A percentile compares a stretch with the other conserved stretches of the same genome.
Evolutionary conservation across 228 moss, liverwort and hornwort species (phyloP).

Genomic region (Sphagnum magellanicum): DNA sequence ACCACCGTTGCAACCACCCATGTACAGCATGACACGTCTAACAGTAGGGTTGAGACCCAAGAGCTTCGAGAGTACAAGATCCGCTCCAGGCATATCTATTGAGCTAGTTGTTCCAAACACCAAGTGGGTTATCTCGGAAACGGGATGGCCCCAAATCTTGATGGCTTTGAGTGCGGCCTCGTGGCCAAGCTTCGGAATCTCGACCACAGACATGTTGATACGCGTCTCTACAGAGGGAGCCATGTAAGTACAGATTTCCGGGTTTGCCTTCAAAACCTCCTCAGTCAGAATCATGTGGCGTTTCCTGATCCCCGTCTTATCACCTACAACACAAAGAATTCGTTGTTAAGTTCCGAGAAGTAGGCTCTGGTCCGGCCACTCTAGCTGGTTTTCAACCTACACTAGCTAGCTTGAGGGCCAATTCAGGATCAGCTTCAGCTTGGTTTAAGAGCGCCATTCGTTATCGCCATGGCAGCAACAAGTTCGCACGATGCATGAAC

Average conservation of each 20-base stretch:
- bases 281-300: slow-evolving; percentile 29
- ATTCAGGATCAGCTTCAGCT: too few species aligned
- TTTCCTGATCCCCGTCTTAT: slow-evolving; percentile 34
- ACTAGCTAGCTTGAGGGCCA: too few species aligned
- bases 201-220: slow-evolving; percentile 38
- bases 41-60: slow-evolving; percentile 33
- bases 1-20: slow-evolving; percentile 35
- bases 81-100: slow-evolving; percentile 23
- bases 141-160: slow-evolving; percentile 36
- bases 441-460: too few species aligned
- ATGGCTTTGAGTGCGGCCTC: slow-evolving; percentile 38
- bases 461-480: too few species aligned
- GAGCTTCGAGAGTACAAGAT: slow-evolving; percentile 40
- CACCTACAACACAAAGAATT: slow-evolving; percentile 10
- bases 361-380: too few species aligned
- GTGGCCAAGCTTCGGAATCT: slow-evolving; percentile 44
- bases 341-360: too few species aligned
- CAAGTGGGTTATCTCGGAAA: slow-evolving; percentile 32
- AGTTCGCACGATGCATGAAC: too few species aligned
- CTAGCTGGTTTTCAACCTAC: too few species aligned
- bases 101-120: slow-evolving; percentile 36
- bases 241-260: slow-evolving; percentile 41
- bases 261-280: slow-evolving; percentile 46
- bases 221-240: slow-evolving; percentile 32
- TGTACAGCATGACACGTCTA: slow-evolving; percentile 43